Evolutionary conservation across 768 basidiomycete species (phyloP), one percentile per base, ranked within the genome.

Genomic region (Floccularia luteovirens): DNA sequence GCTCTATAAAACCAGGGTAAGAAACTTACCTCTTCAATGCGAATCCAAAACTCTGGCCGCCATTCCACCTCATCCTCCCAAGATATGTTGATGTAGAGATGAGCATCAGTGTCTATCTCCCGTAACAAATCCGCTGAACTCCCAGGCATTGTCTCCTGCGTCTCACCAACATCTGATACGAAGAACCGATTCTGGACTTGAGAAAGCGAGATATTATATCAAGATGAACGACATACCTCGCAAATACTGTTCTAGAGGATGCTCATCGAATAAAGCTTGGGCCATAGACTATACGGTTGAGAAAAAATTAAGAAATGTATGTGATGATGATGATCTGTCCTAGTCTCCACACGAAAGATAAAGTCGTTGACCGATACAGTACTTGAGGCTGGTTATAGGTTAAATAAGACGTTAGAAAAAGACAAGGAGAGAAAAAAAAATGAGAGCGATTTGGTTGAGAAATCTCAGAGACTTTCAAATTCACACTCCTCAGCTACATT

Each of bases 221-320:
- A n/a, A 5, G 33, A 53, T 23, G 45, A 14, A 34, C 38, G 14
- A 57, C 67, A 36, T 30, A 82, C 85, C 76, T 70, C 73, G 64
- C 40, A 88, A 63, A 58, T 88, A 88, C 49, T 77, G 71, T 50
- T 81, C 75, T 31, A 88, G 69, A 31, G 85, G 85, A 50, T 86
- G 82, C 45, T 84, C 77, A 48, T 85, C 79, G 60, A 84, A 85
- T 45, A 86, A 57, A 43, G 85, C 70, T 66, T 87, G 81, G 24
- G 85, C 85, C 85, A 88, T 88, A 42, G 34, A 42, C 23, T 36
- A 37, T 39, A 30, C 34, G 39, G 25, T 28, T 8, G 36, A 28
- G 27, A 8, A 8, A 28, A 8, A 28, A 8, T 28, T 28, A 8
- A 28, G 27, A 8, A 14, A 8, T 8, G 8, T 14, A 28, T n/a